These are phyloP conservation scores for Hordeum marinum DNA, from an alignment of 176 grass and related monocot species.

Conservation along the genomic window DNA sequence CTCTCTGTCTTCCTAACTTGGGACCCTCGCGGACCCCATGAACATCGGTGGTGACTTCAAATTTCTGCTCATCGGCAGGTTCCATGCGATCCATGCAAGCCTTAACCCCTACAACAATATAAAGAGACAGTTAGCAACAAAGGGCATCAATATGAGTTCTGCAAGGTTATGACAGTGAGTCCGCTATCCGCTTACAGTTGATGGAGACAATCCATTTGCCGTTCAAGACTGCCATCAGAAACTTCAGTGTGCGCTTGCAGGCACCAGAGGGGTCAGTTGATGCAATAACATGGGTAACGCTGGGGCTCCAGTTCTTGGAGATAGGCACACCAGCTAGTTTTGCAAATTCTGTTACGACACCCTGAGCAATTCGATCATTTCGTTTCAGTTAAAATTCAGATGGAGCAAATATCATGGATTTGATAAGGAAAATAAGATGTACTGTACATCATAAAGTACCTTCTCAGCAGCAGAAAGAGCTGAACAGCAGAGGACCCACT, in stretches of 20 bases:
- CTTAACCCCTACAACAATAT: slow-evolving; percentile 56
- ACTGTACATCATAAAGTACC: slow-evolving; percentile 39
- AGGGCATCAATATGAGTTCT: neutral
- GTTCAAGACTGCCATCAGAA: slow-evolving; percentile 79
- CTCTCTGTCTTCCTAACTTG: slow-evolving; percentile 59
- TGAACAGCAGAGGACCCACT: slow-evolving; percentile 88
- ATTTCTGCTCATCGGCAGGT: slow-evolving; percentile 51
- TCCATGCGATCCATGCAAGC: slow-evolving; percentile 62
- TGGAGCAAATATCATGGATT: neutral
- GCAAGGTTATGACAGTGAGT: neutral
- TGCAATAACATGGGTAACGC: slow-evolving; percentile 80
- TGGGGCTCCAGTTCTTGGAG: slow-evolving; percentile 62
- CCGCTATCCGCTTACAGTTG: slow-evolving; percentile 42
- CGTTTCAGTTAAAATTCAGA: slow-evolving; percentile 30
- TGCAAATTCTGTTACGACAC: slow-evolving; percentile 50
- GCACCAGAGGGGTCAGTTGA: slow-evolving; percentile 66
- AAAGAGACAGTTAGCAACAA: slow-evolving; percentile 12
- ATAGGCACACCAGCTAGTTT: slow-evolving; percentile 55
- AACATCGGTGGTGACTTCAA: slow-evolving; percentile 61
- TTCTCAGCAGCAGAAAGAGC: slow-evolving; percentile 74
- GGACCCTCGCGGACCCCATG: slow-evolving; percentile 63
- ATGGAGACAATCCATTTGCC: slow-evolving; percentile 88
- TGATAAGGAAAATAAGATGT: slow-evolving; percentile 8
- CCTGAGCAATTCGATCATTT: slow-evolving; percentile 31
- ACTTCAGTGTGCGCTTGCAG: slow-evolving; percentile 85